Base-by-base conservation (phyloP, 179 eudicot species). In the Patellifolia procumbens region DNA sequence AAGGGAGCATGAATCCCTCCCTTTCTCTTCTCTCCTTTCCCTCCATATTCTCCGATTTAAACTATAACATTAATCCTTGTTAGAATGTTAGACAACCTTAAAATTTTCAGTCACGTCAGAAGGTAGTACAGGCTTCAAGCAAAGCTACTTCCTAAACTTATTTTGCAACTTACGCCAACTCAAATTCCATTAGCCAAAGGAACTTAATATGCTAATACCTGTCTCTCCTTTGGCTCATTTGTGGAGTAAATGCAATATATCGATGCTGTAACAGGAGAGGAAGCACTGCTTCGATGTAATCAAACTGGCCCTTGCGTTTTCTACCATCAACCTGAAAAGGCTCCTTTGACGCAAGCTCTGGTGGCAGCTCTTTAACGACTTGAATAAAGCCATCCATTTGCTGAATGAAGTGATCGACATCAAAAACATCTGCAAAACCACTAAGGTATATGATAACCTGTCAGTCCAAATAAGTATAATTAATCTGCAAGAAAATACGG, bases 361-460 rank as follows among this genome's bases (percentile, higher is more conserved):
- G 80, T 48, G 99, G 94, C 76, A 96, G 74, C 76, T 93, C 97
- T 81, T 89, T 96, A 31, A 87, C 98, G 72, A 93, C 80, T 48
- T 84, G 81, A 70, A 90, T 82, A 81, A 86, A 96, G 73, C 97
- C 93, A 72, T 86, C 83, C 90, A 87, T 87, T 72, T 88, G 88
- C 77, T 86, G 86, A 73, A 91, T 89, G 88, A 93, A 96, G 89
- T 89, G 85, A 70, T 91, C 96, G 32, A 88, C 98, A 89, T 93
- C 99, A 85, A 93, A 96, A 60, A 96, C 90, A 91, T 96, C 99
- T 86, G 91, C 96, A 87, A 96, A 96, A 79, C 94, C 98, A 91
- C 99, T 96, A 89, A 73, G 45, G 51, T 46, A 70, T 42, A 72
- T 22, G 68, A 6, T 60, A 72, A 49, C 24, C 31, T 70, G 81